Base-by-base conservation (phyloP, 1,139 yeast genomes). In the Spathaspora sp. region DNA sequence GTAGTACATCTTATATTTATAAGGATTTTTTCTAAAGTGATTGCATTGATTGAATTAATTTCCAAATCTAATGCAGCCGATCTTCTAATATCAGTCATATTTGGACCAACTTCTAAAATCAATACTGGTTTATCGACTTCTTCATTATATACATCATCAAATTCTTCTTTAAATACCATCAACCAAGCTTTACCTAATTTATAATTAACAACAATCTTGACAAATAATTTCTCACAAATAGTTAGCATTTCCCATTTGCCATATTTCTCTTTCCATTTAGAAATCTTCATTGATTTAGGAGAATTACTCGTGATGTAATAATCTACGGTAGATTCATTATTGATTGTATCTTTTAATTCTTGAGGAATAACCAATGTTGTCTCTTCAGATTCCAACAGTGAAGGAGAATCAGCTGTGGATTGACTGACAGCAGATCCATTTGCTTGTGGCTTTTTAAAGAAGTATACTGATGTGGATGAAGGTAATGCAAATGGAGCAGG, bases 181-280 rank as follows among this genome's bases (percentile, higher is more conserved):
- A 74, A 54, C 79, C 79, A 74, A 41, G 70, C 56, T 50, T 63
- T 61, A 42, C 59, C 56, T 43, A 59, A 45, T 7, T 63, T 65
- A 48, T 71, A 65, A 52, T 73, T 72, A 13, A 68, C 67, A 3
- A 64, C 76, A 17, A 73, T 63, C 51, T 73, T 74, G 29, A 70
- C 50, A 46, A 72, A 74, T 1, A 74, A 51, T 17, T 56, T 64
- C 43, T 70, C 75, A 46, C 61, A 64, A 7, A 65, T 56, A 0
- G 78, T 73, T 34, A 74, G 49, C 74, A 73, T 66, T 55, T 74
- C 78, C 78, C 78, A 74, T 51, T 71, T 74, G 0, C 78, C 80
- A 43, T 64, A 67, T 44, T 66, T 65, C 20, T 63, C 60, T 51
- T 70, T 73, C 80, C 80, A 74, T 51, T 67, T 70, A 9, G 78